Evolutionary conservation across 805 yeast genomes (phyloP).

Genomic region (Candida ortonii): DNA sequence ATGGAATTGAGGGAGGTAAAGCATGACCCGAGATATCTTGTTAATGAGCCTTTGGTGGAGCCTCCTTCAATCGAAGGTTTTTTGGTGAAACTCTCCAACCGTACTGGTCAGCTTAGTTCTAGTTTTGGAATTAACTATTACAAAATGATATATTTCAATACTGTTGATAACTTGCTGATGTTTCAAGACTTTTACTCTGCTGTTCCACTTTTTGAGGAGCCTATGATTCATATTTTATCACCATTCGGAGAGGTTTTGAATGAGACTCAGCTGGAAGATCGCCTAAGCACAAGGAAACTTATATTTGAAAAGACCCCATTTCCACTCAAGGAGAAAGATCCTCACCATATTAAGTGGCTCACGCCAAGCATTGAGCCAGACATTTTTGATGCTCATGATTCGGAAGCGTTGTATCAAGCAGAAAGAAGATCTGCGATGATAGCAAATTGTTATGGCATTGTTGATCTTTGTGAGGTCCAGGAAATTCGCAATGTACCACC

Average conservation of each 20-base stretch:
- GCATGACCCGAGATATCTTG: slow-evolving; percentile 37
- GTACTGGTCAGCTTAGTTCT: slow-evolving; percentile 39
- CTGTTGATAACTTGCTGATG: slow-evolving; percentile 60
- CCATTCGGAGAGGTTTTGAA: slow-evolving; percentile 38
- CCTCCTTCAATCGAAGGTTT: slow-evolving; percentile 86
- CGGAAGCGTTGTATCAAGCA: slow-evolving; percentile 58
- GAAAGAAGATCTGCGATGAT: slow-evolving; percentile 59
- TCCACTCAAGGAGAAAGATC: slow-evolving; percentile 43
- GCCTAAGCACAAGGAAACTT: slow-evolving; percentile 31
- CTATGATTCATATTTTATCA: slow-evolving; percentile 19
- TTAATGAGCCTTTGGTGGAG: slow-evolving; percentile 38
- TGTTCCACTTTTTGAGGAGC: slow-evolving; percentile 51
- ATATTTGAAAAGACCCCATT: slow-evolving; percentile 53
- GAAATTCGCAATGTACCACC: slow-evolving; percentile 36
- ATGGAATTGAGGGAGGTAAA: slow-evolving; percentile 58
- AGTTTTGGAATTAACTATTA: slow-evolving; percentile 38
- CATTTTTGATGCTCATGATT: slow-evolving; percentile 50
- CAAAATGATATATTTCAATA: slow-evolving; percentile 59
- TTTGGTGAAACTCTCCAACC: slow-evolving; percentile 52
- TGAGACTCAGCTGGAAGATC: slow-evolving; percentile 20
- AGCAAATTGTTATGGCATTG: slow-evolving; percentile 53
- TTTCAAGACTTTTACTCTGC: slow-evolving; percentile 54
- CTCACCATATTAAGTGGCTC: slow-evolving; percentile 64
- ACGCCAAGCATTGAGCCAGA: slow-evolving; percentile 33
- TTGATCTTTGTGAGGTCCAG: slow-evolving; percentile 55